Base-by-base conservation (phyloP, 768 basidiomycete species). In the Mycena albidolilacea region DNA sequence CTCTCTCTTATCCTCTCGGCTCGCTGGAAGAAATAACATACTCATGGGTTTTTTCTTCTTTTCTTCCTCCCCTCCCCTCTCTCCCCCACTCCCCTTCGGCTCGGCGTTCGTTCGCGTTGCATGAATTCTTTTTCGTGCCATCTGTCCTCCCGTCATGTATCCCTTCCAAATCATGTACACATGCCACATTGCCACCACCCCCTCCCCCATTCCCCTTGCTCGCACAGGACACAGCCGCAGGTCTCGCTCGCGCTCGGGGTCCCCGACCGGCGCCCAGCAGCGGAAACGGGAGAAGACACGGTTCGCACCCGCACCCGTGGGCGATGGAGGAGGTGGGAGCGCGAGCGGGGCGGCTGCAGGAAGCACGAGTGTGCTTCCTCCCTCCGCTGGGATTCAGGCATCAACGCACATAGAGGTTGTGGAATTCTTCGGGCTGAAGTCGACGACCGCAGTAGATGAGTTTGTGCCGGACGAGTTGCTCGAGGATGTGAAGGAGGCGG, bases 391-490 rank as follows among this genome's bases (percentile, higher is more conserved):
- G 21, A 30, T 15, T n/a, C 30, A 48, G 54, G 52, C 61, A 44
- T 30, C 35, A 10, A 38, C 21, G 19, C 48, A 9, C 21, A 5
- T 52, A 5, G 39, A 63, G n/a, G 43, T 70, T 3, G 60, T 39
- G 12, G 54, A 2, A 35, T 46, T 68, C 23, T 67, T 67, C 43
- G 55, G 65, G 55, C 73, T 67, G 19, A 41, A 50, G 17, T 23
- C 50, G 19, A 30, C 15, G 35, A 48, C 9, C 54, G n/a, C 10
- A 19, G 64, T 50, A 37, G 74, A 75, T 50, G 57, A 10, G 44
- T 72, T 52, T 54, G 74, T 75, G 35, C 74, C 74, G 55, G 74
- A 75, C 64, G 74, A 75, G 70, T 50, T 75, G 35, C 41, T 72
- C 3, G 74, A 72, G 64, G 68, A 72, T 61, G 57, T 67, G 23